phyloP scores from a whole-genome alignment of 1,284 basidiomycete species.

The Austroboletus rostrupii region DNA sequence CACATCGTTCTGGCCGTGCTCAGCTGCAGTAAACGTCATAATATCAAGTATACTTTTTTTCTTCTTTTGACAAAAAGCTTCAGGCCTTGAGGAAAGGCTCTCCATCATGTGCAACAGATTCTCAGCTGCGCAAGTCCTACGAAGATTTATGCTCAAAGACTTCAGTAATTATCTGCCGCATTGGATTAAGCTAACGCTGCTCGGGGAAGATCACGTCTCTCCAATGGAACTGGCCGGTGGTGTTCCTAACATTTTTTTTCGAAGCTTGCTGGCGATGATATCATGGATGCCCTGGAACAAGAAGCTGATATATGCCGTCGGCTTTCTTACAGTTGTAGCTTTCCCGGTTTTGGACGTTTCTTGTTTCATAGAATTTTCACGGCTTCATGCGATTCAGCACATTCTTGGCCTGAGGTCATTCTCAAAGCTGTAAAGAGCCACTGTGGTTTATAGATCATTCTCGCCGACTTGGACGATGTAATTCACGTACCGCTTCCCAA shows the following conservation, averaged over 20 bases:
- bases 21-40: too few species aligned
- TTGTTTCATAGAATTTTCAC: not conserved
- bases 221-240: not conserved
- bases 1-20: too few species aligned
- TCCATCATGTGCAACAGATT: not conserved
- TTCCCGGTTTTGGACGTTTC: not conserved
- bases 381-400: not conserved
- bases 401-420: not conserved
- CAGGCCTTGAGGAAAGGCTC: not conserved
- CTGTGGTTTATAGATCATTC: not conserved
- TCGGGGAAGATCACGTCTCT: not conserved
- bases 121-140: not conserved
- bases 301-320: too few species aligned
- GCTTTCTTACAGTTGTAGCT: too few species aligned
- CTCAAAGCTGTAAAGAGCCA: not conserved
- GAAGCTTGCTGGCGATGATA: not conserved
- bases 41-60: too few species aligned
- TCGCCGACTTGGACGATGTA: not conserved
- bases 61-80: too few species aligned
- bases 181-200: not conserved
- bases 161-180: not conserved
- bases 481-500: not conserved
- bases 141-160: not conserved
- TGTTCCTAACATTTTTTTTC: too few species aligned
- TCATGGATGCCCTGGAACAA: not conserved